These are phyloP conservation scores for Tubosaeta sp. DNA, from an alignment of 768 basidiomycete genomes.

Conservation along the genomic window DNA sequence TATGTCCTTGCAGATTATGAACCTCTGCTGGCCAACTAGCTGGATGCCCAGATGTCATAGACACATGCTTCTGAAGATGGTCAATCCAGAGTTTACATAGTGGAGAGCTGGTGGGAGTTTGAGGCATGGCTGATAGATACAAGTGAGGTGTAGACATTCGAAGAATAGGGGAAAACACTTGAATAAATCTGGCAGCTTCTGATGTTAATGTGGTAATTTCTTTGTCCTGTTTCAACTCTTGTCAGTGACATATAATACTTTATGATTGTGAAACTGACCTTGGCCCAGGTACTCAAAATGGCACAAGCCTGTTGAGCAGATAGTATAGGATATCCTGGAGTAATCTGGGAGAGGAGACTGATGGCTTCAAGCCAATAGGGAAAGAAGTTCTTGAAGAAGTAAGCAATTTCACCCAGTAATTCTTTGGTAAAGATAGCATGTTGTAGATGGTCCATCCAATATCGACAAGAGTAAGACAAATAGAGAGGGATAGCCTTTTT, in stretches of 20 bases:
- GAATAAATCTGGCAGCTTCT: conserved; percentile 1
- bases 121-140: no score
- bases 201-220: background rate
- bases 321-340: background rate
- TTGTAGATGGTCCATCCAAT: background rate
- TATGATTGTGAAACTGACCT: background rate
- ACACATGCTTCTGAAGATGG: no score
- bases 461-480: no score
- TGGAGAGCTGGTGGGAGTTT: no score
- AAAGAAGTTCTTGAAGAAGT: background rate
- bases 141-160: no score
- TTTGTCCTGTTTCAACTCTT: background rate
- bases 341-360: background rate
- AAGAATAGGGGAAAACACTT: no score
- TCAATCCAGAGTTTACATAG: no score
- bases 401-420: background rate
- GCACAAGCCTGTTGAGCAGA: conserved; percentile 2
- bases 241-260: background rate
- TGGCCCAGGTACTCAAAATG: background rate
- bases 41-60: no score
- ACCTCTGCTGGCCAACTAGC: no score
- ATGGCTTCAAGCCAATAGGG: no score
- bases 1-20: no score
- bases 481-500: background rate
- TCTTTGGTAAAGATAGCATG: background rate